Percentiles rank a stretch among this genome's conserved stretches.
phyloP scores from a whole-genome alignment of 2,329 filamentous ascomycete genomes.

The Penicillium aurantiogriseum region DNA sequence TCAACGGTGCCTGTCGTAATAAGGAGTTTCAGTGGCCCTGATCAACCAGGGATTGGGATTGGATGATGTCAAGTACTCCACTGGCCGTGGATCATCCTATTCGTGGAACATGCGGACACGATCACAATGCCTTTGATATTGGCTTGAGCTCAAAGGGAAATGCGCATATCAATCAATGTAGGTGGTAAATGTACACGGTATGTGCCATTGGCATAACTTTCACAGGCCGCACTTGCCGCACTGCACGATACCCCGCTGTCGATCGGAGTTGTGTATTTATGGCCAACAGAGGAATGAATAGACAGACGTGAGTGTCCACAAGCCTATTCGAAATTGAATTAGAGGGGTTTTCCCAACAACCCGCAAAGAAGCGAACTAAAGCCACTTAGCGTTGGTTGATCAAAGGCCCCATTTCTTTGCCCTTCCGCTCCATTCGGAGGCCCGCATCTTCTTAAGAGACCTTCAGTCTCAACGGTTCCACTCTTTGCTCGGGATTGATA shows the following conservation, averaged over 20 bases:
- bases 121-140: conserved; percentile 1
- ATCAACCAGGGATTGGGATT: neutral
- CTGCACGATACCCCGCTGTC: conserved; percentile 7
- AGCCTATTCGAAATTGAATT: neutral
- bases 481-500: conserved; percentile 16
- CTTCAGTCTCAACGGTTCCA: conserved; percentile 13
- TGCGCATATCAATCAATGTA: neutral
- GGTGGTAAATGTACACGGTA: neutral
- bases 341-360: conserved; percentile 4
- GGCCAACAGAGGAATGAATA: neutral
- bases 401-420: conserved; percentile 21
- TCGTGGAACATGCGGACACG: neutral
- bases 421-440: conserved; percentile 28
- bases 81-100: neutral
- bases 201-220: conserved; percentile 1
- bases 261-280: neutral
- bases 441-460: conserved; percentile 14
- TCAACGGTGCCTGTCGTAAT: neutral
- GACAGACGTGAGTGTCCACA: neutral
- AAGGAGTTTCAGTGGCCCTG: neutral
- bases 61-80: conserved; percentile 1
- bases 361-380: neutral
- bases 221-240: conserved; percentile 21
- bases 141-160: neutral
- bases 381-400: conserved; percentile 8